Percentiles rank a stretch among this genome's conserved stretches.
phyloP scores from a whole-genome alignment of 495 filamentous ascomycete genomes.

The Viridothelium virens region DNA sequence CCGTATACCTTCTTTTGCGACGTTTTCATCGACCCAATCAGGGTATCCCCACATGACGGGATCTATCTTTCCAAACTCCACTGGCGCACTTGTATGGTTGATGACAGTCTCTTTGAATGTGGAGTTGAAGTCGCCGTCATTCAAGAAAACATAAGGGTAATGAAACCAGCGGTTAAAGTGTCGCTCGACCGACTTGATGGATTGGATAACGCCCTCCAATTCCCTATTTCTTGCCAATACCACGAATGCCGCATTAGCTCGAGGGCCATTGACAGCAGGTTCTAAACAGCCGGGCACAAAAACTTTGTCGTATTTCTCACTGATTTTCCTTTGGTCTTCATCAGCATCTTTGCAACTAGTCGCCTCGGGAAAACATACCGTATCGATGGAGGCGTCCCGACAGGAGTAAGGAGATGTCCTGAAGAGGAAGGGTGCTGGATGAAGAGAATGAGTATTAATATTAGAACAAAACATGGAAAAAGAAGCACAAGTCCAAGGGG shows the following conservation, averaged over 20 bases:
- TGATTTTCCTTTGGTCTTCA: constrained; percentile 67
- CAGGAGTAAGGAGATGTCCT: constrained; percentile 77
- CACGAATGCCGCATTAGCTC: constrained; percentile 91
- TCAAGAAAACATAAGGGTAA: constrained; percentile 98
- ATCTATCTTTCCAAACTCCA: constrained; percentile 94
- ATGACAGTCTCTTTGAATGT: constrained; percentile 80
- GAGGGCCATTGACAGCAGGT: constrained; percentile 51
- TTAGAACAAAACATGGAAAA: constrained; percentile 85
- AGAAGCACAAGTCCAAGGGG: constrained; percentile 86
- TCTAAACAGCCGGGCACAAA: constrained; percentile 86
- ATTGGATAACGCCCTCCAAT: constrained; percentile 89
- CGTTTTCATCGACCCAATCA: constrained; percentile 88
- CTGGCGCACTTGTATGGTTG: constrained; percentile 78
- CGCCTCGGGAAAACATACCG: constrained; percentile 52
- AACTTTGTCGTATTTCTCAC: constrained; percentile 92
- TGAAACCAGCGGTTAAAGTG: constrained; percentile 99
- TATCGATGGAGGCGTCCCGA: constrained; percentile 83
- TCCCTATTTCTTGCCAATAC: constrained; percentile 96
- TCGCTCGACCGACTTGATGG: constrained; percentile 93
- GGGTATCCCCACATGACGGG: constrained; percentile 91
- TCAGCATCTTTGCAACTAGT: constrained; percentile 18
- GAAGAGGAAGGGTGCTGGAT: constrained; percentile 79
- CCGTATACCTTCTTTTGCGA: constrained; percentile 87
- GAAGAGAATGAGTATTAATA: constrained; percentile 85
- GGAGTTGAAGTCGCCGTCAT: constrained; percentile 92